Conservation (phyloP, 441 rosid genomes). For the Pelargonium citronellum region DNA sequence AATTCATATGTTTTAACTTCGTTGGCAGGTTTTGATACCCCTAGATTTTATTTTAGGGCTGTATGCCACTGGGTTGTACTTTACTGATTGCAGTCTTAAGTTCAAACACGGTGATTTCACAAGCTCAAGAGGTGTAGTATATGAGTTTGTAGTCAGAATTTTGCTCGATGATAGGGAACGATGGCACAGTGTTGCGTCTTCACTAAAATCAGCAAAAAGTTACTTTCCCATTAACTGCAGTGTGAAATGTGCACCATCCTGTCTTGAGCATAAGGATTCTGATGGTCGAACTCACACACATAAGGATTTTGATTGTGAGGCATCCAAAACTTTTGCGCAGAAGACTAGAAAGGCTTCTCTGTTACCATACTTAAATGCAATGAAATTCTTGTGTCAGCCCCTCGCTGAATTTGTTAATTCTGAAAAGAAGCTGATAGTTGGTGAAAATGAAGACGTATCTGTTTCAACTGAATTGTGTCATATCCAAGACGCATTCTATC, state of each 20-base stretch:
- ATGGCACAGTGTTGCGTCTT: slow-evolving; percentile 37
- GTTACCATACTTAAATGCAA: slow-evolving; percentile 43
- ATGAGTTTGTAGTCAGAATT: slow-evolving; percentile 36
- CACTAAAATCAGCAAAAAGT: slow-evolving; percentile 39
- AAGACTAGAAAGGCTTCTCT: slow-evolving; percentile 34
- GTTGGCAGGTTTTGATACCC: slow-evolving; percentile 55
- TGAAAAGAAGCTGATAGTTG: slow-evolving; percentile 47
- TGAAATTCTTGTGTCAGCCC: slow-evolving; percentile 77
- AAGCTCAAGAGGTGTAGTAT: slow-evolving; percentile 31
- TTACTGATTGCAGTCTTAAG: slow-evolving; percentile 32
- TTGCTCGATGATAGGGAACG: slow-evolving; percentile 41
- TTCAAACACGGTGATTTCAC: slow-evolving; percentile 28
- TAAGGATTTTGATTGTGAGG: slow-evolving; percentile 20
- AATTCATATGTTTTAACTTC: slow-evolving; percentile 19
- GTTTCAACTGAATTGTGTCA: slow-evolving; percentile 36
- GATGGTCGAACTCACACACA: slow-evolving; percentile 16
- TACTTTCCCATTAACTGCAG: slow-evolving; percentile 31
- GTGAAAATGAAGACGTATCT: slow-evolving; percentile 37
- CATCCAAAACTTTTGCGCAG: slow-evolving; percentile 24
- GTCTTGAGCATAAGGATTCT: slow-evolving; percentile 22
- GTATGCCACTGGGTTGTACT: slow-evolving; percentile 58
- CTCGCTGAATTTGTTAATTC: slow-evolving; percentile 63
- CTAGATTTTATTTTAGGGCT: slow-evolving; percentile 53
- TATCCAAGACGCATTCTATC: slow-evolving; percentile 55
- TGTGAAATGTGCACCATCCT: slow-evolving; percentile 22